Conservation (phyloP, 2,329 filamentous ascomycete species). For the Diplodia seriata region DNA sequence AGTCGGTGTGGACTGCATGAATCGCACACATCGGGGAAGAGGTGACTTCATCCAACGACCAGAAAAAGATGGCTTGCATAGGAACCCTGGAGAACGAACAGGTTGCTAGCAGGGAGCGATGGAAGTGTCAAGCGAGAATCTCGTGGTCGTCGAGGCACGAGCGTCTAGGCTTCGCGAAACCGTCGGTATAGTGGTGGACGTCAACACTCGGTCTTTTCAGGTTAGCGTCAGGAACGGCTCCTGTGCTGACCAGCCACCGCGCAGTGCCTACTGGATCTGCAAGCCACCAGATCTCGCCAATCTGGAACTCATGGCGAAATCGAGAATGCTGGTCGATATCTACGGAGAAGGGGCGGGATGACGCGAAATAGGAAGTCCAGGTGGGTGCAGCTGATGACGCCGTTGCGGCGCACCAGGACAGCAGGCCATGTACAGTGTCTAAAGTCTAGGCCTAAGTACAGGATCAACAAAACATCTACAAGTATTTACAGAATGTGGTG, state of each 20-base stretch:
- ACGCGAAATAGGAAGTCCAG: background rate
- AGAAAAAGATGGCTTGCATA: background rate
- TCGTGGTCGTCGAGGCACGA: background rate
- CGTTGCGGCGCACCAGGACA: background rate
- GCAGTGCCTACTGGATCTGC: background rate
- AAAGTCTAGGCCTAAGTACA: background rate
- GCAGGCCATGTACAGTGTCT: background rate
- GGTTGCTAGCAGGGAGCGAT: background rate
- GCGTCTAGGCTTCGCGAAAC: background rate
- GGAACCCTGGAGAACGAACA: background rate
- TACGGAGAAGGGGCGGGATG: background rate
- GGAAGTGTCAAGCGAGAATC: background rate
- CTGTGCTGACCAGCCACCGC: conserved; percentile 2
- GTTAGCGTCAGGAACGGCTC: conserved; percentile 20
- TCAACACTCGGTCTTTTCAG: conserved; percentile 23
- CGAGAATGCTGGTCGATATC: background rate
- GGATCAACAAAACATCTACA: background rate
- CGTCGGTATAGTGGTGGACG: conserved; percentile 7
- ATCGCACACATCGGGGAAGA: background rate
- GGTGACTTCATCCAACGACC: conserved; percentile 1
- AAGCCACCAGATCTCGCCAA: conserved; percentile 30
- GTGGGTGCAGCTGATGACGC: conserved; percentile 8
- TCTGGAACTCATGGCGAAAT: conserved; percentile 1
- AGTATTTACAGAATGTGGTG: background rate
- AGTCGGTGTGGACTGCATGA: background rate